These are phyloP conservation scores for Murraya paniculata DNA, from an alignment of 345 rosid genomes.

Conservation along the genomic window DNA sequence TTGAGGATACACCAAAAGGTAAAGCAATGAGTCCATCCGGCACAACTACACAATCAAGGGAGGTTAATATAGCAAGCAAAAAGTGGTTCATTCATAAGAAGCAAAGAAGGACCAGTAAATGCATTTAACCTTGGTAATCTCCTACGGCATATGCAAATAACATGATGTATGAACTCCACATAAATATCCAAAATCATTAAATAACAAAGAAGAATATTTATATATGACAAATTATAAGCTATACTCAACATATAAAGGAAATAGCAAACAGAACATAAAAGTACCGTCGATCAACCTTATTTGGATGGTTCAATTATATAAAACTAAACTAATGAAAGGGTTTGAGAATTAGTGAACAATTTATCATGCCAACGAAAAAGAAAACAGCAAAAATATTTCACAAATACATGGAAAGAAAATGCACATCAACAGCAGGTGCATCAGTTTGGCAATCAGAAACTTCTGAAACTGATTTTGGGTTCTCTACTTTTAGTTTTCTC, in stretches of 20 bases:
- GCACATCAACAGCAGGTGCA: not conserved
- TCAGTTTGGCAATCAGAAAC: not conserved
- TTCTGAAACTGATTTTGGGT: not conserved
- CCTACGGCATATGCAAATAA: not conserved
- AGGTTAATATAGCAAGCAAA: not conserved
- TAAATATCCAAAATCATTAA: not conserved
- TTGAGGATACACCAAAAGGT: slow-evolving; percentile 90
- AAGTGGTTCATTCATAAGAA: not conserved
- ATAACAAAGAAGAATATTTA: not conserved
- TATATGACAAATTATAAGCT: not conserved
- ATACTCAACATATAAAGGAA: not conserved
- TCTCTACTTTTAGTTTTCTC: not conserved
- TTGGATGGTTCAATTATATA: not conserved
- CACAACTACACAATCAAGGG: slow-evolving; percentile 40
- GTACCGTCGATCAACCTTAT: not conserved
- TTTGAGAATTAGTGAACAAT: not conserved
- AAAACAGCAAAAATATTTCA: not conserved
- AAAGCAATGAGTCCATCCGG: slow-evolving; percentile 89
- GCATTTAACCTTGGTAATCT: not conserved
- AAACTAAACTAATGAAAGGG: not conserved
- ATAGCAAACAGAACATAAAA: not conserved
- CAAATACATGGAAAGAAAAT: not conserved
- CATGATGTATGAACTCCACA: not conserved
- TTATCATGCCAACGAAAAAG: no score
- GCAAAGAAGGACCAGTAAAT: not conserved